These are phyloP conservation scores for Flagelloscypha sp. DNA, from an alignment of 768 basidiomycete species.

Conservation along the genomic window DNA sequence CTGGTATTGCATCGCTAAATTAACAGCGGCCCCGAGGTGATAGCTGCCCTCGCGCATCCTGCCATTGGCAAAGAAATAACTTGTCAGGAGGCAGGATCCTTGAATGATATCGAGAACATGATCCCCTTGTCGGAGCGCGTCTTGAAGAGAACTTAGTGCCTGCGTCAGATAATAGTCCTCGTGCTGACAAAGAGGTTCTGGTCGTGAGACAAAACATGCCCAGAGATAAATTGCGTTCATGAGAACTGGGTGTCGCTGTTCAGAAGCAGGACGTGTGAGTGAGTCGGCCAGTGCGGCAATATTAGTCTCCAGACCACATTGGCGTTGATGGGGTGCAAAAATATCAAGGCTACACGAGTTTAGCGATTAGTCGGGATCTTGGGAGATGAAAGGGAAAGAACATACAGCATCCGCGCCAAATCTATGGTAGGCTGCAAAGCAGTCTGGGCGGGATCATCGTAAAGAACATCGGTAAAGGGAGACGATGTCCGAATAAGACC, in stretches of 20 bases:
- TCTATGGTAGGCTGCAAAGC: conserved; percentile 47
- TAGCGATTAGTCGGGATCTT: conserved; percentile 9
- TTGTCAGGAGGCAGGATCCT: conserved; percentile 65
- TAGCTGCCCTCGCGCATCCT: conserved; percentile 72
- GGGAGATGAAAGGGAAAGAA: conserved; percentile 7
- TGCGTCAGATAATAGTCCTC: conserved; percentile 65
- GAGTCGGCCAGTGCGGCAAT: conserved; percentile 59
- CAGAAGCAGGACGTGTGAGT: conserved; percentile 39
- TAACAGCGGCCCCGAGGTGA: conserved; percentile 66
- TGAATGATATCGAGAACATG: conserved; percentile 65
- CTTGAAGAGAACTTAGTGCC: conserved; percentile 53
- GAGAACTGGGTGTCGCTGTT: conserved; percentile 68
- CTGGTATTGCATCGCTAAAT: conserved; percentile 66
- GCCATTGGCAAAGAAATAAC: conserved; percentile 72
- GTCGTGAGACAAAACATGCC: conserved; percentile 74
- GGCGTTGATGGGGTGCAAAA: conserved; percentile 66
- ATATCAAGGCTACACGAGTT: conserved; percentile 52
- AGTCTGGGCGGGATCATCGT: conserved; percentile 40
- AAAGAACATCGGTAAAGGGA: conserved; percentile 37
- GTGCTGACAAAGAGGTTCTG: conserved; percentile 60
- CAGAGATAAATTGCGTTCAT: conserved; percentile 79
- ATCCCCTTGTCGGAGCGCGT: conserved; percentile 49
- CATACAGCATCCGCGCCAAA: conserved; percentile 60
- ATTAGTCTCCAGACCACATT: conserved; percentile 65
- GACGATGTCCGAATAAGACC: too few species aligned